A percentile compares a stretch with the other conserved stretches of the same genome.
These are phyloP conservation scores for Nakazawaea peltata DNA, from an alignment of 805 yeast species.

Conservation along the genomic window DNA sequence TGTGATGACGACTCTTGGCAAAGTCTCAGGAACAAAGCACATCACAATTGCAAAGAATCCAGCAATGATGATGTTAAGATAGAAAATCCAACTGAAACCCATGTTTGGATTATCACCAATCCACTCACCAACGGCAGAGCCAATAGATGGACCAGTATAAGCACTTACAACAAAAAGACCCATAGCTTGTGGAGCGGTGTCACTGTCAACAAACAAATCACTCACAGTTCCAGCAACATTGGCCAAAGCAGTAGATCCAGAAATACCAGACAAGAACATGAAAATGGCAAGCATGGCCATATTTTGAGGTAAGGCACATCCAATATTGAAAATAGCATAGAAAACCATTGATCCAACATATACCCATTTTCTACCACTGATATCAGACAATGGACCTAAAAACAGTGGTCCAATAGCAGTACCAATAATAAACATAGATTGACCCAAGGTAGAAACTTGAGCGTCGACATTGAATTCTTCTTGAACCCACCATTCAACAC, in stretches of 20 bases:
- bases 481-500: constrained; percentile 21
- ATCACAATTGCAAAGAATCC: constrained; percentile 16
- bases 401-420: constrained; percentile 28
- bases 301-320: constrained; percentile 25
- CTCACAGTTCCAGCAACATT: constrained; percentile 29
- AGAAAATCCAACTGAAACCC: constrained; percentile 25
- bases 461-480: constrained; percentile 17
- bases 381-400: constrained; percentile 27
- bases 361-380: constrained; percentile 28
- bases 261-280: constrained; percentile 22
- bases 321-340: constrained; percentile 22
- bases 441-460: constrained; percentile 26
- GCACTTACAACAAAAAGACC: constrained; percentile 25
- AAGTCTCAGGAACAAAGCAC: constrained; percentile 24
- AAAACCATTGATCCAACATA: constrained; percentile 23
- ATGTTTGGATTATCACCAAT: constrained; percentile 20
- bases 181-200: constrained; percentile 28
- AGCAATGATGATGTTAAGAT: constrained; percentile 24
- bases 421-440: constrained; percentile 26
- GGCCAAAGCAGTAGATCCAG: constrained; percentile 24
- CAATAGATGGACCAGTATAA: constrained; percentile 27
- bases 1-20: constrained; percentile 25
- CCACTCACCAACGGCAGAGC: constrained; percentile 29
- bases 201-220: constrained; percentile 25
- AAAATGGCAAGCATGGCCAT: constrained; percentile 26